Percentiles rank a stretch among this genome's conserved stretches.
Conservation (phyloP, 2,329 filamentous ascomycete genomes). For the Cryphonectria nitschkei region DNA sequence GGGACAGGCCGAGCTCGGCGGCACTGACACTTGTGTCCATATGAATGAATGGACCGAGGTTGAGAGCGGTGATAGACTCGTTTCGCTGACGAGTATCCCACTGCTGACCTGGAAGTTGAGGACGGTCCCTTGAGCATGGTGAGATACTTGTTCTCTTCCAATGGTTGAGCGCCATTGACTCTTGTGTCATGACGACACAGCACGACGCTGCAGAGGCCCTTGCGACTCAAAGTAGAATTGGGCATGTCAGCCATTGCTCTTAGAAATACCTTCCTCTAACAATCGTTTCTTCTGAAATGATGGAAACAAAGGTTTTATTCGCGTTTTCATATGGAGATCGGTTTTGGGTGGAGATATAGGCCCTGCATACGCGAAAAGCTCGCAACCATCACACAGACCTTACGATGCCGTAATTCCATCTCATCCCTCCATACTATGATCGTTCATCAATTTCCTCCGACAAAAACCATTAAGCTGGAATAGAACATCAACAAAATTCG, state of each 20-base stretch:
- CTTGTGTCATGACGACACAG: background rate
- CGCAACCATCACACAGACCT: constrained; percentile 2
- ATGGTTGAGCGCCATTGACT: background rate
- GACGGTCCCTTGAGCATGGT: background rate
- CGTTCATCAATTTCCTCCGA: background rate
- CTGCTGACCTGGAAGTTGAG: background rate
- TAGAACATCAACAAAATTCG: constrained; percentile 19
- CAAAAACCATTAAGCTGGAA: constrained; percentile 22
- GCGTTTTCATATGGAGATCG: background rate
- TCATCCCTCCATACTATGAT: constrained; percentile 10
- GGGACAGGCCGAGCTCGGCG: constrained; percentile 22
- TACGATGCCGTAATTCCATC: background rate
- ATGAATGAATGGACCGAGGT: background rate
- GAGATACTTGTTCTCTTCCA: background rate
- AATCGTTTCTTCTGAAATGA: background rate
- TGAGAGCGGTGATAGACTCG: background rate
- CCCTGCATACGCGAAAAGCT: background rate
- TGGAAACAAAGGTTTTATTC: constrained; percentile 1
- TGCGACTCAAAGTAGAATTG: background rate
- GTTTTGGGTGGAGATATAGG: background rate
- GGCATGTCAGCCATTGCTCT: background rate
- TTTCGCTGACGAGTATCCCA: background rate
- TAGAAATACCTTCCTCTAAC: background rate
- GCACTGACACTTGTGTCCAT: background rate
- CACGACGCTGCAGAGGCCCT: background rate